These are phyloP conservation scores for Fonsecaea monophora DNA, from an alignment of 2,329 filamentous ascomycete species.

Conservation along the genomic window DNA sequence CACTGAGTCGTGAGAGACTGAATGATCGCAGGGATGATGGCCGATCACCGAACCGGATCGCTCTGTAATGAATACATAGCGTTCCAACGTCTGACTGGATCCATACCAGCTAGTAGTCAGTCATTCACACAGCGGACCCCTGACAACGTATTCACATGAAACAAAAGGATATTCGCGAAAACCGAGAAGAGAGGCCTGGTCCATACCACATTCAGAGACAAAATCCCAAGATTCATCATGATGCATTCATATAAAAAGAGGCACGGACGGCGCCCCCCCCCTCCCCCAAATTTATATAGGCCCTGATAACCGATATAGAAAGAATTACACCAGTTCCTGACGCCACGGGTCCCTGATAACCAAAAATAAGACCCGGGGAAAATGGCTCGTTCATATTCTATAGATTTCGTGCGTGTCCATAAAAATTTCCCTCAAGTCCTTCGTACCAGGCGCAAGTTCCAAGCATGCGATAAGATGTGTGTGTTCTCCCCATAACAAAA, in stretches of 20 bases:
- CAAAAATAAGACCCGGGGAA: not conserved
- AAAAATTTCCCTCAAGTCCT: not conserved
- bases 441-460: not conserved
- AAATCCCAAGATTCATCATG: not conserved
- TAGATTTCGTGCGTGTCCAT: not conserved
- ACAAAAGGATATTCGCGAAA: too few relatives aligned
- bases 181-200: not conserved
- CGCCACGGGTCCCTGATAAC: not conserved
- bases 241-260: not conserved
- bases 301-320: not conserved
- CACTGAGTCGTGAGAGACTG: too few relatives aligned
- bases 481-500: not conserved
- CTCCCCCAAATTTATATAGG: too few relatives aligned
- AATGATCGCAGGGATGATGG: too few relatives aligned
- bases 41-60: too few relatives aligned
- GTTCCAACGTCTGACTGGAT: too few relatives aligned
- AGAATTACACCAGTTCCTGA: not conserved
- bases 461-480: not conserved
- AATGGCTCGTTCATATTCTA: not conserved
- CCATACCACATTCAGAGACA: too few relatives aligned
- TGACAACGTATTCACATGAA: too few relatives aligned
- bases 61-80: too few relatives aligned
- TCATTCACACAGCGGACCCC: too few relatives aligned
- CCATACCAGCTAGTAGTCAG: too few relatives aligned
- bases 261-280: not conserved